These are phyloP conservation scores for Teunomyces aglyptinius DNA, from an alignment of 805 yeast genomes.

Conservation along the genomic window DNA sequence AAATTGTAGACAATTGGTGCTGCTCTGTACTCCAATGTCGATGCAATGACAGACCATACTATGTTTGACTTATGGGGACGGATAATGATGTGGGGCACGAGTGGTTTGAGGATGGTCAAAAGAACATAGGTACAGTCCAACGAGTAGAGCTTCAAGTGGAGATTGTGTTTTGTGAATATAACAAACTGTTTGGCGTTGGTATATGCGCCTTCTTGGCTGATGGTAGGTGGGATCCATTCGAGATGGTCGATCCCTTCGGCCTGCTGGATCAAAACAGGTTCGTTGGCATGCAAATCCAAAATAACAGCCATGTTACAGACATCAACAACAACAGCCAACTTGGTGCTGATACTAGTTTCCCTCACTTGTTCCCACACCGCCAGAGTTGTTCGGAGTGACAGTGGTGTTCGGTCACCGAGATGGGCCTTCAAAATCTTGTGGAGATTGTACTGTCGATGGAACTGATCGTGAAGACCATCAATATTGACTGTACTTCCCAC, in stretches of 20 bases:
- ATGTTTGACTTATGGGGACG: conserved; percentile 16
- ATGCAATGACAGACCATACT: conserved; percentile 34
- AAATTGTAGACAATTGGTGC: conserved; percentile 25
- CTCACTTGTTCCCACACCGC: conserved; percentile 23
- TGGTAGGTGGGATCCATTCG: conserved; percentile 33
- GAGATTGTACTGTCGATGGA: conserved; percentile 10
- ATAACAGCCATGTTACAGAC: conserved; percentile 19
- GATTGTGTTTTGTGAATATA: conserved; percentile 24
- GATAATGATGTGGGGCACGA: conserved; percentile 13
- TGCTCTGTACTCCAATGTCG: conserved; percentile 19
- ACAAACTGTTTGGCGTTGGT: conserved; percentile 32
- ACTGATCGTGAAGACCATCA: background rate
- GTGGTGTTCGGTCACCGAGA: background rate
- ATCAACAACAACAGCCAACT: conserved; percentile 29
- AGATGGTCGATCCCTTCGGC: conserved; percentile 29
- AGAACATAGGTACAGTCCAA: conserved; percentile 33
- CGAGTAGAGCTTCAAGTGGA: conserved; percentile 35
- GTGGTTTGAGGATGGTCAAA: conserved; percentile 34
- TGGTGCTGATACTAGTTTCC: conserved; percentile 16
- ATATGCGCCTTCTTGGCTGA: conserved; percentile 26
- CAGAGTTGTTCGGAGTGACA: background rate
- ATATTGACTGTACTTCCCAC: conserved; percentile 7
- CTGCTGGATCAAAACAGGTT: conserved; percentile 34
- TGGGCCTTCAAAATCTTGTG: background rate
- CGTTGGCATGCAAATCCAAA: conserved; percentile 18